Evolutionary conservation across 164 flowering plant species (phyloP).

Genomic region (Houttuynia cordata): DNA sequence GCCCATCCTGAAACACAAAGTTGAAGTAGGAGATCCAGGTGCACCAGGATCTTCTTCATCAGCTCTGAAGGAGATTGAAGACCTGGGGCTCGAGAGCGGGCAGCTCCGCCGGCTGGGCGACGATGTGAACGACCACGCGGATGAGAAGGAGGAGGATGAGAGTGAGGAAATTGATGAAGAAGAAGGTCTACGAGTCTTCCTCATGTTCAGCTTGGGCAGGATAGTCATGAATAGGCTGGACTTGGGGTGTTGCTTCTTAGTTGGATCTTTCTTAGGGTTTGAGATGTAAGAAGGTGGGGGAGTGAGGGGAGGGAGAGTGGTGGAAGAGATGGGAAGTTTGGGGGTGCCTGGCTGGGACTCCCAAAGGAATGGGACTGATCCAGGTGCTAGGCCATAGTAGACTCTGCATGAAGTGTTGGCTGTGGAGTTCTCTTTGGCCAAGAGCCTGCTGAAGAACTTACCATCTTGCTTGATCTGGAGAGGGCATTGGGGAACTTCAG

Average conservation of each 20-base stretch:
- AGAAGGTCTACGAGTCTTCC: conserved; percentile 7
- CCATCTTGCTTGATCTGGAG: conserved; percentile 41
- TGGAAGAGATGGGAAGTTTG: conserved; percentile 14
- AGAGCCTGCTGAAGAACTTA: conserved; percentile 39
- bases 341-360: conserved; percentile 74
- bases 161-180: conserved; percentile 5
- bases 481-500: conserved; percentile 15
- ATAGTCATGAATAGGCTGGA: conserved; percentile 7
- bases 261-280: conserved; percentile 10
- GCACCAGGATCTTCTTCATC: conserved; percentile 10
- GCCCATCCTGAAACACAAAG: conserved; percentile 13
- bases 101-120: conserved; percentile 6
- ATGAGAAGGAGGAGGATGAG: conserved; percentile 9
- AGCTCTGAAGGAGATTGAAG: conserved; percentile 17
- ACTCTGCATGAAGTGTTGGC: conserved; percentile 39
- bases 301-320: conserved; percentile 45
- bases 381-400: conserved; percentile 36
- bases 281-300: conserved; percentile 56
- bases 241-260: conserved; percentile 16
- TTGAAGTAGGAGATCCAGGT: conserved; percentile 19
- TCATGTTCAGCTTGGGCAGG: conserved; percentile 9
- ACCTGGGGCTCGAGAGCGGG: conserved; percentile 16
- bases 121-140: conserved; percentile 4
- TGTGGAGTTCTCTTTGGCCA: conserved; percentile 36
- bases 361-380: conserved; percentile 55